Evolutionary conservation across 345 rosid species (phyloP), one percentile per base, ranked within the genome.

Genomic region (Linum lewisii): DNA sequence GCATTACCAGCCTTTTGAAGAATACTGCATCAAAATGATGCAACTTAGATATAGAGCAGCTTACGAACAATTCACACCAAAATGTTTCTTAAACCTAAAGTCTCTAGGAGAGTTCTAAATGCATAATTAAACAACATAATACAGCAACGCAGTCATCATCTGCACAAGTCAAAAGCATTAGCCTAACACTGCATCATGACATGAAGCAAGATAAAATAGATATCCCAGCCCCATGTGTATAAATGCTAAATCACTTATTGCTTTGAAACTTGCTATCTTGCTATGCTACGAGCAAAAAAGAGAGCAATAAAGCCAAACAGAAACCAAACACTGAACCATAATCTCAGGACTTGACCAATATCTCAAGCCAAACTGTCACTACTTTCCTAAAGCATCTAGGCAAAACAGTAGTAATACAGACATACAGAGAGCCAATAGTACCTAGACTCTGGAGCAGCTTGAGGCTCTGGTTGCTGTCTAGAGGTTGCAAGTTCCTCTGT

Each of bases 1-100:
- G 87, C 95, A 72, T 84, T 84, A 59, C 77, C 75, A 55, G 99
- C 97, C 78, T 88, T 88, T 75, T 83, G 97, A 77, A 93, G 81
- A 63, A 86, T 82, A 65, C 98, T 92, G 87, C 25, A 60, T 18
- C 8, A 22, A 54, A 75, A 63, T 44, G 52, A 59, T 55, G 62
- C 20, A 38, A 53, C 22, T 62, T 42, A 59, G 24, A 65, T 24
- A 64, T 16, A 34, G 3, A 7, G 59, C 22, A 24, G 14, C 50
- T 2, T 54, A 47, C 42, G 26, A 15, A 57, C 29, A 44, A 29
- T 9, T 38, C 45, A 10, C 36, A 67, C 50, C 47, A 34, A 59
- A 10, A 19, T n/a, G 9, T 2, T n/a, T 20, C 6, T n/a, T 29
- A 11, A 49, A 64, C 25, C 14, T 7, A 14, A 29, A 7, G 47